Evolutionary conservation across 495 filamentous ascomycete genomes (phyloP), one percentile per base, ranked within the genome.

Genomic region (Penicillium samsonianum): DNA sequence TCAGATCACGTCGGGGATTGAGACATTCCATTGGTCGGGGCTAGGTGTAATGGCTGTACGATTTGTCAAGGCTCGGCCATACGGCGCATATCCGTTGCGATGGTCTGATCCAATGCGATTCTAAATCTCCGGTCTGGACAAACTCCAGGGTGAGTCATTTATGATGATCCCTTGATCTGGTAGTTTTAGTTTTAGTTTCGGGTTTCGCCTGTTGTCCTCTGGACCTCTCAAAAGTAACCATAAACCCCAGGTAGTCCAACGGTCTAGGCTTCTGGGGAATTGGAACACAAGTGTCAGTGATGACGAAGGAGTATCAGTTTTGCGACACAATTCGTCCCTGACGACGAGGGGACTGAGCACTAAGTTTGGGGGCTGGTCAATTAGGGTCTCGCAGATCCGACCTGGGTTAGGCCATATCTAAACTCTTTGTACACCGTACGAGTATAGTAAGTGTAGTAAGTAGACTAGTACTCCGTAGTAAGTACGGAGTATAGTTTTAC

Each of bases 281-380:
- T 7, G 50, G 50, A n/a, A 43, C 20, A 33, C 53, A 14, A n/a
- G 25, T 31, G 51, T 6, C 19, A 31, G 6, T n/a, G 45, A 47
- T 48, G 45, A 48, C 45, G 50, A 41, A 40, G 10, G 22, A 16
- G 50, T 45, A 37, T 55, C 30, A 55, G 16, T 26, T 23, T n/a
- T 41, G 31, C 31, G 10, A 55, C 43, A 52, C 50, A 40, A 45
- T 53, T 43, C 38, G 50, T 43, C 50, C 50, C 50, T 52, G 50
- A 30, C 35, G 35, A 41, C 19, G 53, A 55, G 53, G 20, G 53
- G 53, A 45, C 43, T 55, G 31, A 55, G 33, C 53, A 47, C 53
- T 55, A 47, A n/a, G n/a, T 38, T 38, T 17, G 22, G n/a, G 50
- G 50, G 25, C 26, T 48, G 26, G n/a, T 52, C 22, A 11, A 41